These are phyloP conservation scores for Pyrus betulifolia DNA, from an alignment of 306 rosid genomes.

Conservation along the genomic window DNA sequence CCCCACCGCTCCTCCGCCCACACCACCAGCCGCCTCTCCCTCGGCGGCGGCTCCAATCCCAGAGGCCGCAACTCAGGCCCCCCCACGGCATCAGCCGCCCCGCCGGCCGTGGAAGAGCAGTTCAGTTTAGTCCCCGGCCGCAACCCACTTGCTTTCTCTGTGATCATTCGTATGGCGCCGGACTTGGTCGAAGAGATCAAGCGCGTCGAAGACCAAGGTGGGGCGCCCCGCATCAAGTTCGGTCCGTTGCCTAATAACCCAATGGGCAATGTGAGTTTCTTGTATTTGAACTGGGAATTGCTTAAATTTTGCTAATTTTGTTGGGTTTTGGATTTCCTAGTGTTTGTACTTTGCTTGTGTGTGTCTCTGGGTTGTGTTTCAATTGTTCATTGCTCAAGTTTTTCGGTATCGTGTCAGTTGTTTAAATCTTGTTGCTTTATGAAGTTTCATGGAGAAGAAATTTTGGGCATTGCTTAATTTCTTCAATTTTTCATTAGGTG, in stretches of 20 bases:
- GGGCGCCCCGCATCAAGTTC: constrained; percentile 73
- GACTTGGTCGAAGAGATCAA: constrained; percentile 89
- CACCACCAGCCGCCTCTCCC: constrained; percentile 45
- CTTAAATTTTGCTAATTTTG: background rate
- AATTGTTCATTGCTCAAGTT: background rate
- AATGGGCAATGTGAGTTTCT: constrained; percentile 60
- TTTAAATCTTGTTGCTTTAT: background rate
- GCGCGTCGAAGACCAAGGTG: constrained; percentile 83
- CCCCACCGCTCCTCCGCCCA: constrained; percentile 41
- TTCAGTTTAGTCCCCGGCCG: constrained; percentile 64
- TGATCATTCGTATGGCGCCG: constrained; percentile 78
- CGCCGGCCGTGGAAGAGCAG: constrained; percentile 59
- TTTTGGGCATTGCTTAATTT: constrained; percentile 1
- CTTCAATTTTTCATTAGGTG: background rate
- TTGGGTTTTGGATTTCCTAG: background rate
- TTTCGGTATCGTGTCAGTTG: background rate
- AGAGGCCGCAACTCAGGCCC: constrained; percentile 32
- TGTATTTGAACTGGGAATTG: background rate
- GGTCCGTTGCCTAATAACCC: constrained; percentile 45
- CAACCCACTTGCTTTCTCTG: constrained; percentile 65
- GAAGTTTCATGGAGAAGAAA: background rate
- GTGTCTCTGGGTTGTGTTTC: background rate
- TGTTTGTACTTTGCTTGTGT: background rate
- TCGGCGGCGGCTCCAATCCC: constrained; percentile 26
- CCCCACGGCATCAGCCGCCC: constrained; percentile 18